phyloP scores from a whole-genome alignment of 345 rosid genomes.

The Camelina neglecta region DNA sequence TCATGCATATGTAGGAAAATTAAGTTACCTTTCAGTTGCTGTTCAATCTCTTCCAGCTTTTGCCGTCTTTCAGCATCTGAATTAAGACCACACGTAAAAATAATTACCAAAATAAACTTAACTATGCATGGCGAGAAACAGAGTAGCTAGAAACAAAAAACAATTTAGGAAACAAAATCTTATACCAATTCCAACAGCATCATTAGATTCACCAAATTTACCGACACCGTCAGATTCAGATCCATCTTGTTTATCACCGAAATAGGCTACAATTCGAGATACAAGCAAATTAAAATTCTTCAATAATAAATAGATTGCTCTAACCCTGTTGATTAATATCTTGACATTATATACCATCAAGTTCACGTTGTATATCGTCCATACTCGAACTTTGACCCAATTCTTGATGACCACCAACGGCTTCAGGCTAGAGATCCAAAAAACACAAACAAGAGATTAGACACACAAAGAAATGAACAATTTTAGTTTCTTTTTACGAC shows the following conservation, averaged over 20 bases:
- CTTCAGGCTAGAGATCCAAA: slow-evolving; percentile 26
- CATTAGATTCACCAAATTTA: neutral
- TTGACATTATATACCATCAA: slow-evolving; percentile 13
- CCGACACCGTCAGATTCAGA: neutral
- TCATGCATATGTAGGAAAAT: neutral
- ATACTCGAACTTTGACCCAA: neutral
- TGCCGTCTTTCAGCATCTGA: neutral
- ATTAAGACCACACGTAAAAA: neutral
- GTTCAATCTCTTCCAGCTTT: neutral
- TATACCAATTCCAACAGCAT: neutral
- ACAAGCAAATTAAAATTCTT: neutral
- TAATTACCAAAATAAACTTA: neutral
- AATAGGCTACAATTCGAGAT: neutral
- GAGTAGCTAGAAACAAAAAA: no score
- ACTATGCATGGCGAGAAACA: no score
- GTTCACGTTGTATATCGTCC: neutral
- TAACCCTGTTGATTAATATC: neutral
- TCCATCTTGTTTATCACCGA: neutral
- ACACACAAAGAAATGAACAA: neutral
- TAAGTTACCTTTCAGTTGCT: neutral
- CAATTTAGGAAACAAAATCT: no score
- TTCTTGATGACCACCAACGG: neutral
- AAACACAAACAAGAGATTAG: neutral
- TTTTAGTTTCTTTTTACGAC: no score
- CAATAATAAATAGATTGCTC: neutral